Evolutionary conservation across 2,329 filamentous ascomycete species (phyloP), one percentile per base, ranked within the genome.

Genomic region (Sarocladium strictum): DNA sequence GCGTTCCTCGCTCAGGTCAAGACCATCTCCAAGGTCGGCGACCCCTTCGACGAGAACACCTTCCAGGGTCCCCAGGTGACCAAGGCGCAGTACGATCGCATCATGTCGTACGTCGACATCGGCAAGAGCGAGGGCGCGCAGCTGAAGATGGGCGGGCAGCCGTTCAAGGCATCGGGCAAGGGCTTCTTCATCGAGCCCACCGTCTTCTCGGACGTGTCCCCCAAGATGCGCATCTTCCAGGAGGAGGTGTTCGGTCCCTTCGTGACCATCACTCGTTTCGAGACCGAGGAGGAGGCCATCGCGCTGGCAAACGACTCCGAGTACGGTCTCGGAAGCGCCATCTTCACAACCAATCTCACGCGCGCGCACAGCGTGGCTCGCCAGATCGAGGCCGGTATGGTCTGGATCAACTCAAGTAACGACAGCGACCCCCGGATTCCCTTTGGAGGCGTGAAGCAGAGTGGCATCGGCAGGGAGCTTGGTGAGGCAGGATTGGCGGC

Each of bases 11-110:
- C 54, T 72, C 91, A 41, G 73, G 89, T 33, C 82, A 87, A 58
- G 66, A 82, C 64, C 76, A 90, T 66, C 77, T 75, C 38, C 73
- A 74, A 55, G 51, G 63, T 1, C 58, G 74, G n/a, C 69, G 87
- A 92, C 69, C 87, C 88, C 0, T 90, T 86, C 86, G 87, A 91
- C 64, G 90, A 89, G 85, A 68, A 54, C 17, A 38, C 38, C 12
- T 54, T 52, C 19, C 26, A 61, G 35, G 61, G 61, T 26, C 60
- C 60, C 3, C 60, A 61, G 63, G 79, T 86, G 53, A 81, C 80
- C 10, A 82, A 83, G 67, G 66, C 73, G 21, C 85, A 87, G 62
- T 83, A 80, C 61, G 82, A 86, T 47, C 73, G 80, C 15, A 76
- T 89, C 2, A 73, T 88, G 15, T 76, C 75, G 2, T 89, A 85